phyloP scores from a whole-genome alignment of 78 protist species.

The Dictyostelium discoideum region DNA sequence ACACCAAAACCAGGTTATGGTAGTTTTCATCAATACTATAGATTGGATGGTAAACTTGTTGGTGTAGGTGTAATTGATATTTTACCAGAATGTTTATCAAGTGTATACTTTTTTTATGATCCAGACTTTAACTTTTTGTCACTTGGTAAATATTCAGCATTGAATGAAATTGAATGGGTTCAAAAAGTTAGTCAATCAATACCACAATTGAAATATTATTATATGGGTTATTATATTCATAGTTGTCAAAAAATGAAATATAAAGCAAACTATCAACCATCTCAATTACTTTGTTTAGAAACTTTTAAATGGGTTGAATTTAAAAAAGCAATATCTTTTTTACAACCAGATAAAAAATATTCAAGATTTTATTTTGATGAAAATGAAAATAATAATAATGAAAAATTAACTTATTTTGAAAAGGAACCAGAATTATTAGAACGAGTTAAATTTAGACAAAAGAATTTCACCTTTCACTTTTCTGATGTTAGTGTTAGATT shows the following conservation, averaged over 20 bases:
- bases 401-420: neutral
- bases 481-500: neutral
- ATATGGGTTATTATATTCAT: slow-evolving; percentile 87
- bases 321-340: neutral
- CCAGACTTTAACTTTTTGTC: slow-evolving; percentile 69
- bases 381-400: neutral
- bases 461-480: neutral
- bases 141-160: slow-evolving; percentile 80
- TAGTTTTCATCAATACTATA: slow-evolving; percentile 87
- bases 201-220: slow-evolving; percentile 74
- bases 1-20: slow-evolving; percentile 81
- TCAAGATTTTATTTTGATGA: slow-evolving; percentile 14
- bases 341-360: slow-evolving; percentile 12
- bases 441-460: neutral
- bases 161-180: slow-evolving; percentile 49
- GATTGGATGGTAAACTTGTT: slow-evolving; percentile 87
- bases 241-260: slow-evolving; percentile 85
- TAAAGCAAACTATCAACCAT: slow-evolving; percentile 41
- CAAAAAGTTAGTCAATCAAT: neutral
- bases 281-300: slow-evolving; percentile 67
- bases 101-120: slow-evolving; percentile 91
- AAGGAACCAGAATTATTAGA: neutral
- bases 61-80: slow-evolving; percentile 92
- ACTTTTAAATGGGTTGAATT: slow-evolving; percentile 40
- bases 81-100: slow-evolving; percentile 86